Evolutionary conservation across 2,329 filamentous ascomycete species (phyloP), one percentile per base, ranked within the genome.

Genomic region (Diplocarpon rosae): DNA sequence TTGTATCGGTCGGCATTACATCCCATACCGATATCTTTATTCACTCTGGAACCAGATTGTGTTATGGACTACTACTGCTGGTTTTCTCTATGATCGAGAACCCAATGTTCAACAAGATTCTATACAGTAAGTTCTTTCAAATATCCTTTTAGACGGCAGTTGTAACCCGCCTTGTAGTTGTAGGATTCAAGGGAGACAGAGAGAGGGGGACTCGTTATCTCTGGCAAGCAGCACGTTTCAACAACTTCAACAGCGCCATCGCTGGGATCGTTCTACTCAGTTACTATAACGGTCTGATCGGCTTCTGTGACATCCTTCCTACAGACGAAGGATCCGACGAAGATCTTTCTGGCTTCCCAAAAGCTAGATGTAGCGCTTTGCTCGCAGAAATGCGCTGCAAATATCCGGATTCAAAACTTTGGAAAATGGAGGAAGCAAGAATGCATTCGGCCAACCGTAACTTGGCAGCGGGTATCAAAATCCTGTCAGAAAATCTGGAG

Each of bases 221-320:
- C 4, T 98, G 92, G 92, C 80, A 85, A 60, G 85, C 87, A 11
- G 88, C 86, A 16, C 79, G 80, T 39, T 92, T 89, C 61, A 67
- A 80, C 50, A 95, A 95, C 62, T 76, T 96, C 57, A 93, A 95
- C 59, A 90, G 89, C n/a, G 90, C 85, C 6, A 82, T 96, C 59
- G 81, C 89, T 0, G 86, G 83, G 0, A 71, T 96, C 33, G 75
- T 86, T 20, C 69, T 95, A 0, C 71, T 96, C 13, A 80, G 78
- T 0, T 96, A 88, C 63, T 94, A 95, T 65, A 94, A 95, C 59
- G 84, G 83, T 5, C 75, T 95, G 28, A 73, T 93, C 13, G 85
- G 85, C 1, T 83, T 87, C 53, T 86, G 87, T 50, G 92, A 98
- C 60, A 95, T 98, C 44, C 70, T 94, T 13, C 82, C 85, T 0